phyloP scores from a whole-genome alignment of 148 eudicot genomes.

The Heliosperma pusillum region DNA sequence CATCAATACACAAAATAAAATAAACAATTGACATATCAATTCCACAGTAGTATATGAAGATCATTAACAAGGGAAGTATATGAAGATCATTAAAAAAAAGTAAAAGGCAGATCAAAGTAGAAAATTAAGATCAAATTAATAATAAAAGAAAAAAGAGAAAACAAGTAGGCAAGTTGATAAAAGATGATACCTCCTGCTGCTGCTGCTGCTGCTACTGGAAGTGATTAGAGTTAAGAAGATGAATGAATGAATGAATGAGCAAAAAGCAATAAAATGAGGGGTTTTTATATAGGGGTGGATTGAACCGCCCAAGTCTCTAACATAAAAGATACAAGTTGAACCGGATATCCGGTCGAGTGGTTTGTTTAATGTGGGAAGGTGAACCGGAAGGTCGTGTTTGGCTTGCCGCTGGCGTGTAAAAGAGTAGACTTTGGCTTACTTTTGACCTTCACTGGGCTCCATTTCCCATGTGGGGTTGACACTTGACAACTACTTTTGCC shows the following conservation, averaged over 20 bases:
- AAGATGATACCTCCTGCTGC: no score
- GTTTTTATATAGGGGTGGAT: no score
- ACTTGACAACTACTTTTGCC: not conserved
- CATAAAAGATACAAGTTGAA: slow-evolving; percentile 12
- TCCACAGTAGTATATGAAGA: not conserved
- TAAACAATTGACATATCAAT: no score
- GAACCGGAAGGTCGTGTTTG: slow-evolving; percentile 22
- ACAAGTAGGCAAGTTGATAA: not conserved
- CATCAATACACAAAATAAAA: no score
- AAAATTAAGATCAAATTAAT: not conserved
- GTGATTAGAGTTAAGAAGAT: slow-evolving; percentile 9
- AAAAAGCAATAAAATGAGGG: not conserved
- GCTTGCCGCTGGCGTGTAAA: slow-evolving; percentile 36
- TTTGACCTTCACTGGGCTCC: slow-evolving; percentile 24
- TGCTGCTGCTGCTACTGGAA: no score
- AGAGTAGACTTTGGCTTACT: slow-evolving; percentile 24
- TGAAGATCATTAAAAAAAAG: not conserved
- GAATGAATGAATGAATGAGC: slow-evolving; percentile 20
- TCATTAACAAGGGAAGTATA: not conserved
- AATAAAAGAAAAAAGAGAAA: not conserved
- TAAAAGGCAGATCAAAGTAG: not conserved
- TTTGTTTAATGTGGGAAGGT: slow-evolving; percentile 4
- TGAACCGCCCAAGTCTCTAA: not conserved
- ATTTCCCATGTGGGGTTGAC: slow-evolving; percentile 19
- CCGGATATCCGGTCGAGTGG: slow-evolving; percentile 9